Conservation (phyloP, 2,329 filamentous ascomycete species). For the Xylaria sp. region DNA sequence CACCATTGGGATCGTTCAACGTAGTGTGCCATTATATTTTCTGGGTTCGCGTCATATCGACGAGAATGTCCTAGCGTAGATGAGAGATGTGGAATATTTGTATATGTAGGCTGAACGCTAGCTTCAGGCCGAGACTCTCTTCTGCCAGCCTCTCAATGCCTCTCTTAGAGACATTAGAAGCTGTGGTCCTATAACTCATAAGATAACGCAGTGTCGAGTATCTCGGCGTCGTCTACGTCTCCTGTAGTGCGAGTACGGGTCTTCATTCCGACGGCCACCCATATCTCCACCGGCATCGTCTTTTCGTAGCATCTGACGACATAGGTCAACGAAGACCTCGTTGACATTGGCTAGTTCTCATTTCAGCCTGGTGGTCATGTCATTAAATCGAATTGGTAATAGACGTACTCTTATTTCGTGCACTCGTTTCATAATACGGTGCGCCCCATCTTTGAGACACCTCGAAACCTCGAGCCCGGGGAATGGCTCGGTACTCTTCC, state of each 20-base stretch:
- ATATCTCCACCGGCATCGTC: conserved; percentile 62
- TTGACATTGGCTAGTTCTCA: conserved; percentile 76
- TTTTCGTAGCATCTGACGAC: conserved; percentile 81
- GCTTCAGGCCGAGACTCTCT: background rate
- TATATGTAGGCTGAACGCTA: background rate
- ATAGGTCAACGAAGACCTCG: conserved; percentile 87
- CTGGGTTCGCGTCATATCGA: conserved; percentile 1
- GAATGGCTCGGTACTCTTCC: conserved; percentile 83
- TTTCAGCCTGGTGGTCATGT: conserved; percentile 15
- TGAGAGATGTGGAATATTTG: background rate
- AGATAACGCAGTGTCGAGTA: conserved; percentile 55
- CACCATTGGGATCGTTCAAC: conserved; percentile 12
- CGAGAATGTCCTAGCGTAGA: background rate
- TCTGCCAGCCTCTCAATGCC: background rate
- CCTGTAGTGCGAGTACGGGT: conserved; percentile 49
- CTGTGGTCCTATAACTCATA: conserved; percentile 47
- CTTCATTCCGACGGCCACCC: conserved; percentile 53
- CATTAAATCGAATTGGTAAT: background rate
- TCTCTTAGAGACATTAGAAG: background rate
- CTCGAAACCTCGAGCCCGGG: conserved; percentile 80
- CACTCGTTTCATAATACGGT: conserved; percentile 91
- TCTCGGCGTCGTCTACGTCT: conserved; percentile 49
- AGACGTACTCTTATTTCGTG: conserved; percentile 73
- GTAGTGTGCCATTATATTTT: background rate
- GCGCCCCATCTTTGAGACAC: conserved; percentile 89